Evolutionary conservation across 2,329 filamentous ascomycete genomes (phyloP).

Genomic region (Pseudocercospora eumusae): DNA sequence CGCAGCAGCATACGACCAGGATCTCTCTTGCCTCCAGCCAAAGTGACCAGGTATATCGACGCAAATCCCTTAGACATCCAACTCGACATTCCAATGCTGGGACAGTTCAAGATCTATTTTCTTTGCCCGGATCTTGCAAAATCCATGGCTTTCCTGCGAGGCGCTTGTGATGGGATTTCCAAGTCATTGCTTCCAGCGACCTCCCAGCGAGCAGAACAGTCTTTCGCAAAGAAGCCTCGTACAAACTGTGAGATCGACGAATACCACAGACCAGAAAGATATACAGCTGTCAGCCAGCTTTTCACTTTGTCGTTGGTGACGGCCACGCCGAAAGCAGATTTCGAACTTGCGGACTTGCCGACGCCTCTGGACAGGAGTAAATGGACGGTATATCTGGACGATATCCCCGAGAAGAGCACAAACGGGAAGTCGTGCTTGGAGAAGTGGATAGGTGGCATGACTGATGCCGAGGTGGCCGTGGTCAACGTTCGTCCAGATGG

Average conservation of each 20-base stretch:
- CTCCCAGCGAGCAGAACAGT: conserved; percentile 60
- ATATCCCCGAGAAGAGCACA: conserved; percentile 60
- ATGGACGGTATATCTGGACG: conserved; percentile 73
- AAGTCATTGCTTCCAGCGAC: conserved; percentile 61
- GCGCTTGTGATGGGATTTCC: conserved; percentile 58
- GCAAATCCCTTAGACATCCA: conserved; percentile 77
- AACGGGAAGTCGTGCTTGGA: conserved; percentile 58
- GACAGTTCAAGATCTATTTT: conserved; percentile 75
- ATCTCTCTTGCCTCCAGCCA: conserved; percentile 63
- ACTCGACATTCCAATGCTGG: conserved; percentile 73
- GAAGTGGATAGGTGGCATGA: conserved; percentile 68
- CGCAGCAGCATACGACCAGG: conserved; percentile 32
- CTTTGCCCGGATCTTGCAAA: conserved; percentile 64
- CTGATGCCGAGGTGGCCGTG: conserved; percentile 60
- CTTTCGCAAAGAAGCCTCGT: conserved; percentile 62
- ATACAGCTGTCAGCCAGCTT: conserved; percentile 66
- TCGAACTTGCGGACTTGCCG: conserved; percentile 68
- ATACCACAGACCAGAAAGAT: conserved; percentile 67
- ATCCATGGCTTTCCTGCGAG: conserved; percentile 60
- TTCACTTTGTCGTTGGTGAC: conserved; percentile 72
- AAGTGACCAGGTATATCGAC: conserved; percentile 72
- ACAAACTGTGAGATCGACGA: conserved; percentile 62
- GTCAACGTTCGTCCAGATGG: conserved; percentile 72
- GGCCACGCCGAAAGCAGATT: conserved; percentile 60
- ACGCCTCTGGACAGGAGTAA: conserved; percentile 62